These are phyloP conservation scores for Zalerion maritima DNA, from an alignment of 495 filamentous ascomycete genomes.

Conservation along the genomic window DNA sequence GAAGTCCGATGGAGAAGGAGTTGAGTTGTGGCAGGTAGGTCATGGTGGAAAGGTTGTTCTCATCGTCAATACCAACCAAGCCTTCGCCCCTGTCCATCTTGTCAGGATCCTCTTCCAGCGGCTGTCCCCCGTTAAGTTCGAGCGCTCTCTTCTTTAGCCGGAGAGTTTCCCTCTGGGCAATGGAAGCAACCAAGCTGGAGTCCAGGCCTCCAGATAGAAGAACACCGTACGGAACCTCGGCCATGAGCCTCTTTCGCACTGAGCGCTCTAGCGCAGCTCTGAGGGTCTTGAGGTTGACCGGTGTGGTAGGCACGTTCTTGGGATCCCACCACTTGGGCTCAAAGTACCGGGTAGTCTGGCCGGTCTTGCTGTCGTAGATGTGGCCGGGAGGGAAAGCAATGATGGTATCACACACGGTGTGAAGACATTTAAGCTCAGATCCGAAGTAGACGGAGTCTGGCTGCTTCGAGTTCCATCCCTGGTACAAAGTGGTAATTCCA, in stretches of 20 bases:
- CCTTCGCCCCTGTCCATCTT: slow-evolving; percentile 42
- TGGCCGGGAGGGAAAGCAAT: slow-evolving; percentile 89
- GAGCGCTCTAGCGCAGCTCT: slow-evolving; percentile 74
- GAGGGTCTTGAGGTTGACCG: slow-evolving; percentile 67
- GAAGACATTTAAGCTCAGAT: slow-evolving; percentile 87
- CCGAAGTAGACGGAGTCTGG: slow-evolving; percentile 87
- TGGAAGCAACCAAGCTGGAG: slow-evolving; percentile 86
- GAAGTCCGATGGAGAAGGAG: slow-evolving; percentile 95
- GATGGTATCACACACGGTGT: slow-evolving; percentile 91
- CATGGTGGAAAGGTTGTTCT: slow-evolving; percentile 76
- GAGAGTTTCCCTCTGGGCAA: slow-evolving; percentile 82
- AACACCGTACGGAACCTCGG: slow-evolving; percentile 95
- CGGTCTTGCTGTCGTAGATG: slow-evolving; percentile 83
- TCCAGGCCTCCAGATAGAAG: slow-evolving; percentile 90
- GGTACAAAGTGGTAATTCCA: slow-evolving; percentile 93
- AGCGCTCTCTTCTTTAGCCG: slow-evolving; percentile 50
- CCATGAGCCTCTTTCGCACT: slow-evolving; percentile 94
- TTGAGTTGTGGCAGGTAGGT: slow-evolving; percentile 87
- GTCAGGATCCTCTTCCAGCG: slow-evolving; percentile 22
- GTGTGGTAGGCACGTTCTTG: slow-evolving; percentile 55
- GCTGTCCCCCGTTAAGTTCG: slow-evolving; percentile 27
- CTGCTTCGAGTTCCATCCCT: slow-evolving; percentile 70
- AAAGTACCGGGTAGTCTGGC: slow-evolving; percentile 70
- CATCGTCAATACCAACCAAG: slow-evolving; percentile 86
- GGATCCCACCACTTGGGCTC: slow-evolving; percentile 89